Evolutionary conservation across 805 yeast species (phyloP).

Genomic region (Naumovozyma baii): DNA sequence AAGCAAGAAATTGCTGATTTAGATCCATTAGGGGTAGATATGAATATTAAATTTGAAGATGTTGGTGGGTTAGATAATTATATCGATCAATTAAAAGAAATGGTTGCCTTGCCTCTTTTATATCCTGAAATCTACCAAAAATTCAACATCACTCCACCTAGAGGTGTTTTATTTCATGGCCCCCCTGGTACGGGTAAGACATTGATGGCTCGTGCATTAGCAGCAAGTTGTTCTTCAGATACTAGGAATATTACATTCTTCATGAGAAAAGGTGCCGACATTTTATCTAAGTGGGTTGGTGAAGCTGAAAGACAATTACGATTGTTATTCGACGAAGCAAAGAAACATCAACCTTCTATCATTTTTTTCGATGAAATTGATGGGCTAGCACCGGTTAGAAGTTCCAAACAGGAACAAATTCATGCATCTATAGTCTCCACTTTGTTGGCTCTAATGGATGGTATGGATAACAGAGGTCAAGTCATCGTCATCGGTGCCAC

Average conservation of each 20-base stretch:
- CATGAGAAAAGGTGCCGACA: conserved; percentile 98
- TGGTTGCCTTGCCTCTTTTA: conserved; percentile 86
- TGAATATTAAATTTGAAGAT: conserved; percentile 71
- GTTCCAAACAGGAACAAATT: conserved; percentile 95
- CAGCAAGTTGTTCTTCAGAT: conserved; percentile 85
- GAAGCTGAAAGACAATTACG: conserved; percentile 95
- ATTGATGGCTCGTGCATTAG: conserved; percentile 92
- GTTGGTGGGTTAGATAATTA: conserved; percentile 91
- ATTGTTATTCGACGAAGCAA: conserved; percentile 88
- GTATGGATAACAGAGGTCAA: conserved; percentile 98
- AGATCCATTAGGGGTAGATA: conserved; percentile 87
- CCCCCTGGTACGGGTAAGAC: conserved; percentile 99
- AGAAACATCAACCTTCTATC: conserved; percentile 88
- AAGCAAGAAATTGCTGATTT: conserved; percentile 70
- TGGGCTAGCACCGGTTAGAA: conserved; percentile 95
- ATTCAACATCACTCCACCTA: conserved; percentile 88
- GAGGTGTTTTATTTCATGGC: conserved; percentile 96
- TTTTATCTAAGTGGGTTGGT: conserved; percentile 96
- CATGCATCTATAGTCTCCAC: conserved; percentile 97
- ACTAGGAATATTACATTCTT: conserved; percentile 84
- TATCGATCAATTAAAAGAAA: conserved; percentile 86
- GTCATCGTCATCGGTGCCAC: conserved; percentile 98
- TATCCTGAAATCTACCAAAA: conserved; percentile 90
- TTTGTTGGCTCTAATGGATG: conserved; percentile 91
- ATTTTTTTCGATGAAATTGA: conserved; percentile 97